Evolutionary conservation across 2,329 filamentous ascomycete species (phyloP).

Genomic region (Coniochaeta hoffmannii): DNA sequence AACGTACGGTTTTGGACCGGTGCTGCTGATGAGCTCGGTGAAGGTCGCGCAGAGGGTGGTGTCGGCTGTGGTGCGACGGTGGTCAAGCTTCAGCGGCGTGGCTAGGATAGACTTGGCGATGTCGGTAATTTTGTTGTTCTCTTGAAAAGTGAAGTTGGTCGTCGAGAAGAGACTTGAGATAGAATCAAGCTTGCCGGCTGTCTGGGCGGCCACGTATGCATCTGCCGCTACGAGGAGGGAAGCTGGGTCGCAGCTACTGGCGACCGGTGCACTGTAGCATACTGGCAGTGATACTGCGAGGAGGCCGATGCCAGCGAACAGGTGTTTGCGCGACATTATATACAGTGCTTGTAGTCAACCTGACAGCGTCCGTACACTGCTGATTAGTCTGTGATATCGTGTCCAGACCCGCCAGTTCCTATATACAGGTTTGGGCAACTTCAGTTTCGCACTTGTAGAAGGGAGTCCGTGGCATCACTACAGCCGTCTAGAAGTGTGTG

Average conservation of each 20-base stretch:
- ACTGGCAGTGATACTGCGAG: background rate
- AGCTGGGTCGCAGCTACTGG: background rate
- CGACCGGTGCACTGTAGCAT: background rate
- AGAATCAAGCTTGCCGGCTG: slow-evolving; percentile 8
- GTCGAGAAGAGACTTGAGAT: slow-evolving; percentile 7
- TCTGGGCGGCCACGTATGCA: slow-evolving; percentile 14
- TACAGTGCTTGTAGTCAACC: background rate
- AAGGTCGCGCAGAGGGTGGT: slow-evolving; percentile 27
- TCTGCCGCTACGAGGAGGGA: slow-evolving; percentile 12
- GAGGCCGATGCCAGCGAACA: background rate
- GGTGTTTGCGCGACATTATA: background rate
- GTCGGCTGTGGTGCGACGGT: slow-evolving; percentile 25
- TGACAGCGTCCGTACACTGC: too few relatives aligned
- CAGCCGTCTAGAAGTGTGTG: too few relatives aligned
- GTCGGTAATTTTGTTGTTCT: slow-evolving; percentile 21
- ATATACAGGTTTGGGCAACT: too few relatives aligned
- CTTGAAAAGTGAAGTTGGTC: slow-evolving; percentile 17
- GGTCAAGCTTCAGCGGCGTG: slow-evolving; percentile 22
- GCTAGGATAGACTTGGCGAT: slow-evolving; percentile 18
- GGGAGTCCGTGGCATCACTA: too few relatives aligned
- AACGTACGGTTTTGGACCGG: slow-evolving; percentile 24
- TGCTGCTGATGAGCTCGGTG: slow-evolving; percentile 29
- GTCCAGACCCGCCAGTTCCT: too few relatives aligned
- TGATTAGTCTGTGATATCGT: too few relatives aligned
- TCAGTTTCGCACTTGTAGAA: too few relatives aligned